Base-by-base conservation (phyloP, 164 flowering plant species). In the Vitis amurensis region DNA sequence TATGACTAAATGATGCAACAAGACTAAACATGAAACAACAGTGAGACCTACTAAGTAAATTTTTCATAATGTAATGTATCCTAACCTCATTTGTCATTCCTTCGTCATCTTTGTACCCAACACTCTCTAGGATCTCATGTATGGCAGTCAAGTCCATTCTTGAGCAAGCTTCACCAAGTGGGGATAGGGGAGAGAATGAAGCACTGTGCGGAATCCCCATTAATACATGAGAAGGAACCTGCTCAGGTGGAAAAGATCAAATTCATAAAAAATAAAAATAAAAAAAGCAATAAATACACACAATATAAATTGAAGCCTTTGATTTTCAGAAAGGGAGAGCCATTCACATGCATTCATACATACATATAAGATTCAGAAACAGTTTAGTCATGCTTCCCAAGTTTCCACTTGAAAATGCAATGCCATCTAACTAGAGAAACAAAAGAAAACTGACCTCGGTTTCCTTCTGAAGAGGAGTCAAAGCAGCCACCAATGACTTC, bases 101-200 rank as follows among this genome's bases (percentile, higher is more conserved):
- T 66, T 86, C 87, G 60, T 88, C 92, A 67, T 88, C 90, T 74
- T 87, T 87, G 69, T 88, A 88, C 51, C 85, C 82, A 50, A 80
- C 11, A 16, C 74, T 74, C 52, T 84, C 89, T 58, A 86, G 60
- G 61, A 87, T 68, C 68, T 85, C 87, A 71, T 81, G 88, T 11
- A 84, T 83, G 50, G 89, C 89, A 64, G 87, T 88, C 76, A 86
- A 76, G 73, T 88, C 92, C 75, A 68, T 78, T 74, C 87, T 85
- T 57, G 77, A 82, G 69, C 89, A 87, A 11, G 88, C 90, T 55
- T 85, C 89, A n/a, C 88, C 90, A 61, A 84, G 66, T 2, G 89
- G 81, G n/a, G 85, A 63, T 59, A 80, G 71, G 55, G 83, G 78
- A n/a, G 72, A 61, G 17, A 73, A 51, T 11, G 85, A 71, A 58